Evolutionary conservation across 1,284 basidiomycete genomes (phyloP).

Genomic region (Cronartium quercuum): DNA sequence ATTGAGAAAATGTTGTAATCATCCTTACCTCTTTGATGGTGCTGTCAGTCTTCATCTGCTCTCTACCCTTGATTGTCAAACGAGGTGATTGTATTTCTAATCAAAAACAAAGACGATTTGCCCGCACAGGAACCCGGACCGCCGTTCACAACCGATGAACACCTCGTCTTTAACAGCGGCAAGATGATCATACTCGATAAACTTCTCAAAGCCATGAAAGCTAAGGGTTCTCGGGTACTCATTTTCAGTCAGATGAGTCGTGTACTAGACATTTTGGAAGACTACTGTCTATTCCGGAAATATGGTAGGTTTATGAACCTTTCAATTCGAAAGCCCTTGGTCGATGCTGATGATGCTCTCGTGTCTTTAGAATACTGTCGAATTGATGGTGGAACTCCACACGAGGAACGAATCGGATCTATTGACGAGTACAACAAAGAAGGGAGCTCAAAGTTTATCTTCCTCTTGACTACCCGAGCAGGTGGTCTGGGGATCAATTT

Average conservation of each 20-base stretch:
- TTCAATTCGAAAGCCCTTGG: background rate
- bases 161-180: conserved; percentile 86
- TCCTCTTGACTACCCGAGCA: conserved; percentile 94
- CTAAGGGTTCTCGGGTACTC: conserved; percentile 85
- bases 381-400: conserved; percentile 90
- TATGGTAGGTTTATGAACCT: conserved; percentile 61
- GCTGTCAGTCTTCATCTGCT: conserved; percentile 27
- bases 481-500: conserved; percentile 97
- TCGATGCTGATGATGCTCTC: background rate
- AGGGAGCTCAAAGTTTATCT: conserved; percentile 91
- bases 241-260: conserved; percentile 99
- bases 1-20: conserved; percentile 58
- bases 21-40: conserved; percentile 52
- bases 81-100: background rate
- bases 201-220: conserved; percentile 77
- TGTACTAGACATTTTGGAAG: conserved; percentile 88
- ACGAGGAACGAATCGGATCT: conserved; percentile 88
- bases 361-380: conserved; percentile 74
- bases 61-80: background rate
- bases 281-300: conserved; percentile 87
- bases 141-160: conserved; percentile 96
- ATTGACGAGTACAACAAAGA: conserved; percentile 99
- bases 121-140: conserved; percentile 68
- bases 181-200: conserved; percentile 99
- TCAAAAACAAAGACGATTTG: background rate